Percentiles rank a stretch among this genome's conserved stretches.
Evolutionary conservation across 208 protist genomes (phyloP).

Genomic region (Leishmania aethiopica): DNA sequence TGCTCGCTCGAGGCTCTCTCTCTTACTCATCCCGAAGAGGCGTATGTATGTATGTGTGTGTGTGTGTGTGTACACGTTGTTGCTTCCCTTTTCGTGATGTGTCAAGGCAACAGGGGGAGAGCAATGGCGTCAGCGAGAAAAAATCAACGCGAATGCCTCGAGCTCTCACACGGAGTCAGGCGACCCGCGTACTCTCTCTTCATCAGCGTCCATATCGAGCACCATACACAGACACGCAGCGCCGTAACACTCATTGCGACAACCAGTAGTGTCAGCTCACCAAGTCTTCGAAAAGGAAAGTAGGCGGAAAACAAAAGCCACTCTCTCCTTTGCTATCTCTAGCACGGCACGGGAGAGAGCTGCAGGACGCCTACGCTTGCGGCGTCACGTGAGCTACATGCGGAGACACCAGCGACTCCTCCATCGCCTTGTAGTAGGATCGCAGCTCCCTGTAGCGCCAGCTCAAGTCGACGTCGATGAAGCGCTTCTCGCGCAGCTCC

Average conservation of each 20-base stretch:
- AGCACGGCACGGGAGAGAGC: neutral
- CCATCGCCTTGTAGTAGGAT: slow-evolving; percentile 69
- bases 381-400: slow-evolving; percentile 13
- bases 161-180: neutral
- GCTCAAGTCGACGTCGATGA: slow-evolving; percentile 79
- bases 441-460: slow-evolving; percentile 83
- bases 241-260: neutral
- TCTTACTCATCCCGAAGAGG: neutral
- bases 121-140: neutral
- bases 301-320: neutral
- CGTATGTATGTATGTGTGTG: neutral
- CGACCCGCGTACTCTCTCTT: neutral
- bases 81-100: neutral
- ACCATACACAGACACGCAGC: neutral
- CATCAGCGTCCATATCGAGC: neutral
- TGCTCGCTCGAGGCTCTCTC: neutral
- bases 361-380: neutral
- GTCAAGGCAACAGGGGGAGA: neutral
- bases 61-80: neutral
- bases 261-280: neutral
- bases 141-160: neutral
- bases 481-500: slow-evolving; percentile 76
- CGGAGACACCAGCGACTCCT: slow-evolving; percentile 37
- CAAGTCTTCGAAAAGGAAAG: neutral
- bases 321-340: neutral